Evolutionary conservation across 2,329 filamentous ascomycete species (phyloP).

Genomic region (Pezizomycotina sp.): DNA sequence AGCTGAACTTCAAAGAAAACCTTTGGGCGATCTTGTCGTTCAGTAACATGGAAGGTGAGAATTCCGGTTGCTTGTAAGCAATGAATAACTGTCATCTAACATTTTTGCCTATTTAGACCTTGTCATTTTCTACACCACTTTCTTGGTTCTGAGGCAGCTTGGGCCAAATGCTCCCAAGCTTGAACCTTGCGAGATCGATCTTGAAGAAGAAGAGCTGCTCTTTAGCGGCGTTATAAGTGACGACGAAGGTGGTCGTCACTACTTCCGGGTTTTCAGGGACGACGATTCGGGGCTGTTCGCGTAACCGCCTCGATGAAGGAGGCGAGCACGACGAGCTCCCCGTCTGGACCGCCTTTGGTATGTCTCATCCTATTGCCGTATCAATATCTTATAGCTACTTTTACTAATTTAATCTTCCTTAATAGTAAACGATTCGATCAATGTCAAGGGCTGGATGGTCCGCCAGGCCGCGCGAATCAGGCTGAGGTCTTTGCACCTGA

Average conservation of each 20-base stretch:
- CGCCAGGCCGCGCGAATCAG: slow-evolving; percentile 11
- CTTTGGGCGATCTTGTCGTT: slow-evolving; percentile 25
- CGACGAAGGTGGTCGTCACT: slow-evolving; percentile 22
- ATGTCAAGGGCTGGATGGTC: slow-evolving; percentile 17
- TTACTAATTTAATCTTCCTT: no score
- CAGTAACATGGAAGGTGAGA: slow-evolving; percentile 24
- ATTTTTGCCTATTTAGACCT: slow-evolving; percentile 21
- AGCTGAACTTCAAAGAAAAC: slow-evolving; percentile 23
- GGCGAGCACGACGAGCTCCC: slow-evolving; percentile 23
- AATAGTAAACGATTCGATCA: no score
- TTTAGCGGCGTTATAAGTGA: slow-evolving; percentile 24
- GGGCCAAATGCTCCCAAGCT: slow-evolving; percentile 22
- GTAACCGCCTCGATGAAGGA: slow-evolving; percentile 23
- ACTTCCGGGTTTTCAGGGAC: slow-evolving; percentile 23
- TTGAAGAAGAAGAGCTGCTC: slow-evolving; percentile 24
- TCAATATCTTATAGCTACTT: no score
- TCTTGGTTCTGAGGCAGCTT: slow-evolving; percentile 23
- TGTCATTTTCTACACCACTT: slow-evolving; percentile 25
- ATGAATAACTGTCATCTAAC: slow-evolving; percentile 10
- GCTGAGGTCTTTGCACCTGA: slow-evolving; percentile 21
- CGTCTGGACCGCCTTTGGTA: slow-evolving; percentile 25
- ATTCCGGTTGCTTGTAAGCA: slow-evolving; percentile 5
- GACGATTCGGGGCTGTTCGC: slow-evolving; percentile 24
- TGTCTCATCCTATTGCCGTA: slow-evolving; percentile 1
- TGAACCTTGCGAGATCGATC: slow-evolving; percentile 23